These are phyloP conservation scores for Monilinia vaccinii-corymbosi DNA, from an alignment of 2,329 filamentous ascomycete species.

Conservation along the genomic window DNA sequence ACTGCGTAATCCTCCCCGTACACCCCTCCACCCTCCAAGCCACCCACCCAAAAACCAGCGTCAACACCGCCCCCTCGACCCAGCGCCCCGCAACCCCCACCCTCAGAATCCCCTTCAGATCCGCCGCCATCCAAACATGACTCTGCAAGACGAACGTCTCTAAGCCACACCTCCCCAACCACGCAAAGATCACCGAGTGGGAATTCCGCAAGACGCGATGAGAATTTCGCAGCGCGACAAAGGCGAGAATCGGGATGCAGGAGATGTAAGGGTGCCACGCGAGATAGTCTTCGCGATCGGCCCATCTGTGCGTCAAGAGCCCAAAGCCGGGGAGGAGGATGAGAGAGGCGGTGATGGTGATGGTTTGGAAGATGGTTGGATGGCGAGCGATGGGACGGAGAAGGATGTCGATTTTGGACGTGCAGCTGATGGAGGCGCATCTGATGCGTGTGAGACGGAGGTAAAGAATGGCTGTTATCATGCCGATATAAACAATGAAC, in stretches of 20 bases:
- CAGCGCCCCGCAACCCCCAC: constrained; percentile 27
- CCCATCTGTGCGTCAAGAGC: constrained; percentile 18
- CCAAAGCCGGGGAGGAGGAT: constrained; percentile 20
- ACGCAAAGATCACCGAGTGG: constrained; percentile 40
- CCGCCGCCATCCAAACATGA: constrained; percentile 52
- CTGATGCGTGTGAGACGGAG: constrained; percentile 28
- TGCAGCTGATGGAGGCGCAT: constrained; percentile 17
- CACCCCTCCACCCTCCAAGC: constrained; percentile 32
- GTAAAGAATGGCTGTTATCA: constrained; percentile 39
- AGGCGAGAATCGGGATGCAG: constrained; percentile 43
- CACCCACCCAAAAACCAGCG: constrained; percentile 35
- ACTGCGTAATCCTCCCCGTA: constrained; percentile 31
- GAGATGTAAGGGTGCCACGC: constrained; percentile 44
- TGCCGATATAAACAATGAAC: constrained; percentile 47
- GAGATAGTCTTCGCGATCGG: constrained; percentile 38
- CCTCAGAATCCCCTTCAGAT: constrained; percentile 43
- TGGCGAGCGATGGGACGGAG: constrained; percentile 14
- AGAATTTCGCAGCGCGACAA: constrained; percentile 43
- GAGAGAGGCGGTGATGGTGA: constrained; percentile 16
- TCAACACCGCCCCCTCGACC: constrained; percentile 34
- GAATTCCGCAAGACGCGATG: constrained; percentile 33
- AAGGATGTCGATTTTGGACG: constrained; percentile 18
- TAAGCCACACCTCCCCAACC: constrained; percentile 46
- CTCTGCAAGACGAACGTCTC: constrained; percentile 53
- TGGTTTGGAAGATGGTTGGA: constrained; percentile 11